Evolutionary conservation across 2,329 filamentous ascomycete species (phyloP), one percentile per base, ranked within the genome.

Genomic region (Ilyonectria destructans): DNA sequence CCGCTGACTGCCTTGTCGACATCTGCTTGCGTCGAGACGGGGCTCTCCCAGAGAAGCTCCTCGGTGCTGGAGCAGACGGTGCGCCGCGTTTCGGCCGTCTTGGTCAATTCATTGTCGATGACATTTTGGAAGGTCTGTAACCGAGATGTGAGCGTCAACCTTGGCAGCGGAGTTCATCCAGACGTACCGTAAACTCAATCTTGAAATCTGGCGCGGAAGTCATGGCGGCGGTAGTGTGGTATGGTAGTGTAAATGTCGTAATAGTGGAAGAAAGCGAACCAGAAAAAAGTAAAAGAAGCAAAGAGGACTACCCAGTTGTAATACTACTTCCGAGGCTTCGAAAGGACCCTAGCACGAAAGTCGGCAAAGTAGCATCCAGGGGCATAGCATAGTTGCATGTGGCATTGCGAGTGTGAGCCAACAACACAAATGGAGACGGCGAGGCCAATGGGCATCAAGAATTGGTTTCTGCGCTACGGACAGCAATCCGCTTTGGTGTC

Each of bases 61-160:
- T 80, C 76, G 0, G 65, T 82, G 62, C 70, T 78, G 43, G 73
- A 81, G 71, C 77, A 79, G 74, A 57, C 78, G 0, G 69, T 61
- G 63, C 60, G 71, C 0, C 74, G 67, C 0, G 71, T 78, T 19
- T 63, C 58, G 0, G 66, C 17, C 1, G 76, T 77, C 2, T 67
- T 13, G 8, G 46, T 67, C 8, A 74, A 61, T 43, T 78, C 58
- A 37, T 73, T 73, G 48, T 78, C 74, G 54, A 79, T 75, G 23
- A 77, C 69, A 85, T 89, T 29, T 13, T 57, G 52, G 46, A 52
- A 66, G 19, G 45, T 52, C 58, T 66, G 45, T 31, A 10, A 26
- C 29, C 49, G 45, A 37, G 4, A 26, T 23, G 35, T 65, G 12
- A 56, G 51, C 13, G 31, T 26, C 9, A 43, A 29, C 12, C 29